phyloP scores from a whole-genome alignment of 2,329 filamentous ascomycete genomes.

The Leptographium radiaticola region DNA sequence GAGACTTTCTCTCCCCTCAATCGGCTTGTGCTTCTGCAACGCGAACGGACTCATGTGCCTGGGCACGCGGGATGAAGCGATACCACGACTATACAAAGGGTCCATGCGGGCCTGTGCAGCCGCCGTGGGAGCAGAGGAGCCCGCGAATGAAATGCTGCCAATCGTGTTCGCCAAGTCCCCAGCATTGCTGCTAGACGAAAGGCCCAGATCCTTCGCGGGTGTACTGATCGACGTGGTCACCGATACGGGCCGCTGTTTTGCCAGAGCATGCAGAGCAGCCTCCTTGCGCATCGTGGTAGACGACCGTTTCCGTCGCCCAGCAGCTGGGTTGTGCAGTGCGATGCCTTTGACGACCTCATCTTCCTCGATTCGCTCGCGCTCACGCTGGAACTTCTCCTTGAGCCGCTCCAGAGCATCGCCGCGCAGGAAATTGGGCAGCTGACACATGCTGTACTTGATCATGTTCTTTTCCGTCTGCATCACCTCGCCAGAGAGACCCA shows the following conservation, averaged over 20 bases:
- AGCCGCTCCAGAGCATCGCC: constrained; percentile 71
- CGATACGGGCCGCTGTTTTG: constrained; percentile 27
- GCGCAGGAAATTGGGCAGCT: constrained; percentile 80
- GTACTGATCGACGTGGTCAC: constrained; percentile 26
- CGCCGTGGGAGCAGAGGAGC: not conserved
- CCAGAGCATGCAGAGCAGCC: constrained; percentile 56
- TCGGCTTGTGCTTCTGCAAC: constrained; percentile 32
- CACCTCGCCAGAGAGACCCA: constrained; percentile 84
- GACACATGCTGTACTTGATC: constrained; percentile 82
- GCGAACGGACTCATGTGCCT: constrained; percentile 44
- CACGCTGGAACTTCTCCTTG: constrained; percentile 83
- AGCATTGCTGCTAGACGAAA: constrained; percentile 43
- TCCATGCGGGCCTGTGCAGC: constrained; percentile 4
- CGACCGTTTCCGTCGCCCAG: constrained; percentile 54
- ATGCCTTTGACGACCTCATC: constrained; percentile 87
- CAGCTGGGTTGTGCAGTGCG: constrained; percentile 71
- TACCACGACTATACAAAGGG: constrained; percentile 17
- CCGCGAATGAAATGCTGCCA: not conserved
- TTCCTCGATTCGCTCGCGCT: constrained; percentile 66
- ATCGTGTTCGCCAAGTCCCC: constrained; percentile 48
- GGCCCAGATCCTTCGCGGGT: constrained; percentile 26
- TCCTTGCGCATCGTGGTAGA: constrained; percentile 68
- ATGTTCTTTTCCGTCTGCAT: constrained; percentile 86
- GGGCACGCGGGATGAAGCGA: constrained; percentile 28
- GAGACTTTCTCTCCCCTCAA: constrained; percentile 64